Evolutionary conservation across 2,329 filamentous ascomycete genomes (phyloP).

Genomic region (Alternaria triticina): DNA sequence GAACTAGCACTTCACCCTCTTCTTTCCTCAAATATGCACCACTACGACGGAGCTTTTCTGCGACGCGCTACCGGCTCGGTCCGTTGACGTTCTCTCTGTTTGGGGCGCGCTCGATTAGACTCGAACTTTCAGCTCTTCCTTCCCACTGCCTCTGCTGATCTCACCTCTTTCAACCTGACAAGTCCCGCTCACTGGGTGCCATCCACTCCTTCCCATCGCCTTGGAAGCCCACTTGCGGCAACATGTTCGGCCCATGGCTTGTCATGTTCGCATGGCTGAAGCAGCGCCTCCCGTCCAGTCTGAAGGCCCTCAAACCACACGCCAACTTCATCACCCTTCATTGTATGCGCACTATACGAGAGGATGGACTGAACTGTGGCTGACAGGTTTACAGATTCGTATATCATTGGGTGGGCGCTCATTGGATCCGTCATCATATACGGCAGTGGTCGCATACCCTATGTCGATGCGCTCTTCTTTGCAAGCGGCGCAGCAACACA

Average conservation of each 20-base stretch:
- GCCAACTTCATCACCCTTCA: constrained; percentile 85
- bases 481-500: constrained; percentile 87
- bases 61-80: constrained; percentile 29
- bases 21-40: constrained; percentile 12
- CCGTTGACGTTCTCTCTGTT: constrained; percentile 20
- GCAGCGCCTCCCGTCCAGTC: constrained; percentile 28
- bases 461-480: constrained; percentile 90
- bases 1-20: neutral
- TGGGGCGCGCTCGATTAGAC: constrained; percentile 8
- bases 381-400: constrained; percentile 65
- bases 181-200: neutral
- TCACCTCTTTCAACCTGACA: neutral
- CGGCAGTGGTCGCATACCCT: constrained; percentile 67
- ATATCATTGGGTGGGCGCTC: constrained; percentile 76
- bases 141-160: constrained; percentile 1
- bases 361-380: neutral
- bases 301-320: constrained; percentile 57
- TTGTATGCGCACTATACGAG: constrained; percentile 57
- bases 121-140: constrained; percentile 9
- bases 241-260: constrained; percentile 44
- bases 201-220: neutral
- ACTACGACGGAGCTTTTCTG: constrained; percentile 9
- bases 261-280: constrained; percentile 37
- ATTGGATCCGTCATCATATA: constrained; percentile 80
- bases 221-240: constrained; percentile 5